These are phyloP conservation scores for Periglandula ipomoeae DNA, from an alignment of 2,329 filamentous ascomycete genomes.

Conservation along the genomic window DNA sequence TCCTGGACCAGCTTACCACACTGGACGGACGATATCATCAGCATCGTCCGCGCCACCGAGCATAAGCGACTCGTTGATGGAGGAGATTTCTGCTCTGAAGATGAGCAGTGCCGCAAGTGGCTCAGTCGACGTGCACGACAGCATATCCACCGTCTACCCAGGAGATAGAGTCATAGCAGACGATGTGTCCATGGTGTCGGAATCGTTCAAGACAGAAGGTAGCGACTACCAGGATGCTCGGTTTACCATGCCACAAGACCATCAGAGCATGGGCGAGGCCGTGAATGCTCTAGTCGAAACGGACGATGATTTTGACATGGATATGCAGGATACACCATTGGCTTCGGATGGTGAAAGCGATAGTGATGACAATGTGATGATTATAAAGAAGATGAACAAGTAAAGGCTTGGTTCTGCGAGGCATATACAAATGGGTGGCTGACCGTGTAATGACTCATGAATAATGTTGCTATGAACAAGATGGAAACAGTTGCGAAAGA, in stretches of 20 bases:
- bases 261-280: slow-evolving; percentile 17
- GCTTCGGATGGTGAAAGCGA: slow-evolving; percentile 8
- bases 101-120: slow-evolving; percentile 25
- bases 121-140: slow-evolving; percentile 30
- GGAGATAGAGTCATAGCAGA: slow-evolving; percentile 24
- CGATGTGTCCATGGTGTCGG: slow-evolving; percentile 23
- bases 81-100: slow-evolving; percentile 24
- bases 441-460: too few species aligned
- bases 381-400: neutral
- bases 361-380: slow-evolving; percentile 9
- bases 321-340: neutral
- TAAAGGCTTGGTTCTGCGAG: neutral
- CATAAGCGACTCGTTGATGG: slow-evolving; percentile 24
- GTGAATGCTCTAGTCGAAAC: slow-evolving; percentile 17
- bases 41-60: slow-evolving; percentile 24
- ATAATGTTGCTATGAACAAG: too few species aligned
- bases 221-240: slow-evolving; percentile 26
- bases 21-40: slow-evolving; percentile 30
- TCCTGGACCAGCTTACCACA: slow-evolving; percentile 38
- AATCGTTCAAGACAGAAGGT: slow-evolving; percentile 24
- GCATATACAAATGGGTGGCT: too few species aligned
- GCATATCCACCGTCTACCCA: slow-evolving; percentile 27
- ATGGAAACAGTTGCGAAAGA: too few species aligned
- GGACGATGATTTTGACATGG: slow-evolving; percentile 1
- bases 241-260: slow-evolving; percentile 22